Evolutionary conservation across 805 yeast genomes (phyloP), one percentile per base, ranked within the genome.

Genomic region (Saccharomycopsis sp.): DNA sequence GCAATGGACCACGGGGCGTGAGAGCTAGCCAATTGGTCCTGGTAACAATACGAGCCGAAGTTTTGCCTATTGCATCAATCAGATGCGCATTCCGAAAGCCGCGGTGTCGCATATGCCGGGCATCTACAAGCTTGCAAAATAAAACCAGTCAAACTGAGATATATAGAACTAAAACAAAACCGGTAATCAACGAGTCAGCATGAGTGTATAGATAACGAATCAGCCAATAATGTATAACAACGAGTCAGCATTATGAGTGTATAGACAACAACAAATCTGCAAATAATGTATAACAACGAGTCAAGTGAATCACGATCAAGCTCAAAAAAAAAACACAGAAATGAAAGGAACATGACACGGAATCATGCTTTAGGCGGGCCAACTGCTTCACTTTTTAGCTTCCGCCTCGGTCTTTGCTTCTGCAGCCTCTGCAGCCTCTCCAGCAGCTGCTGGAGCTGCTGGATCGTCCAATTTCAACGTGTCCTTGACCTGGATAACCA

Each of bases 401-500:
- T 29, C 37, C 5, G 37, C 9, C 37, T 29, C 12, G 37, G 37
- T 12, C 12, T 29, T 12, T 29, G 37, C 9, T 7, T 5, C 37
- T 29, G 37, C 37, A 12, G 12, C 48, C 21, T 44, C 48, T 44
- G 48, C 48, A 12, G 12, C 53, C n/a, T n/a, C 51, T 40, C 40
- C 47, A 7, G 51, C 46, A n/a, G 34, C 21, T 2, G 50, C 56
- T 55, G 21, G 23, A 8, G n/a, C 24, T 9, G 47, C 24, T 51
- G 53, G 53, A 16, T 57, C 60, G 61, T 79, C 84, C 56, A 79
- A 70, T 63, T 75, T 78, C 63, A 79, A 65, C 59, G 71, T 73
- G 65, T 80, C 84, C 57, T 75, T 74, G 54, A 80, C 82, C 62
- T 73, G 71, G 55, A 80, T 77, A 53, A 77, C 75, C 69, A 71